These are phyloP conservation scores for Eragrostis tef DNA, from an alignment of 202 grass and related monocot species.

Conservation along the genomic window DNA sequence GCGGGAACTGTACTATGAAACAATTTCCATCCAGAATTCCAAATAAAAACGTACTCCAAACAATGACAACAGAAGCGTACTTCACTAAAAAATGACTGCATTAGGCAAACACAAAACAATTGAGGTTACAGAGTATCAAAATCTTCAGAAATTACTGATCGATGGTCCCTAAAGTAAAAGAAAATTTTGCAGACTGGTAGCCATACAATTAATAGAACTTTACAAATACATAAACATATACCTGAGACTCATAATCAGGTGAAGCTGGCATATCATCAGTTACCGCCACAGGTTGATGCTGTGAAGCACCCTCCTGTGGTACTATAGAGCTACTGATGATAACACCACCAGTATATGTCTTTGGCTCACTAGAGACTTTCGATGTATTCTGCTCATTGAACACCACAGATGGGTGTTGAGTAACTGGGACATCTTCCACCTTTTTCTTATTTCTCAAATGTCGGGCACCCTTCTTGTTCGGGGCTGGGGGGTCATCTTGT, in stretches of 20 bases:
- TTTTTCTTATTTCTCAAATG: constrained; percentile 84
- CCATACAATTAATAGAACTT: constrained; percentile 1
- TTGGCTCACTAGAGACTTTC: constrained; percentile 48
- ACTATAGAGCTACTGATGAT: constrained; percentile 63
- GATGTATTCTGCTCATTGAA: constrained; percentile 47
- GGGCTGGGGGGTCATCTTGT: constrained; percentile 56
- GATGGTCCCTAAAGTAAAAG: not conserved
- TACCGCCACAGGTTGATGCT: constrained; percentile 42
- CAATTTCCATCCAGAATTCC: constrained; percentile 21
- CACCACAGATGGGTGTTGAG: constrained; percentile 44
- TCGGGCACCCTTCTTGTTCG: constrained; percentile 69
- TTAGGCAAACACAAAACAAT: constrained; percentile 3
- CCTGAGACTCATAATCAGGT: constrained; percentile 80
- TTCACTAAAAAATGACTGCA: too few species aligned
- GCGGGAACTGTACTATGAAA: constrained; percentile 14
- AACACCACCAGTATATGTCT: constrained; percentile 52
- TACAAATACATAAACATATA: constrained; percentile 42
- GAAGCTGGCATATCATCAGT: constrained; percentile 56
- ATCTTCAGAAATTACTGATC: not conserved
- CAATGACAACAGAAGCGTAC: too few species aligned
- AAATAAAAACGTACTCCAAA: constrained; percentile 25
- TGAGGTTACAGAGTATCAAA: constrained; percentile 13
- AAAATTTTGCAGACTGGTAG: not conserved
- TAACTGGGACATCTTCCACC: constrained; percentile 54
- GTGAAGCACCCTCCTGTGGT: constrained; percentile 37